Evolutionary conservation across 352 stramenopile genomes (phyloP).

Genomic region (Sclerospora graminicola): DNA sequence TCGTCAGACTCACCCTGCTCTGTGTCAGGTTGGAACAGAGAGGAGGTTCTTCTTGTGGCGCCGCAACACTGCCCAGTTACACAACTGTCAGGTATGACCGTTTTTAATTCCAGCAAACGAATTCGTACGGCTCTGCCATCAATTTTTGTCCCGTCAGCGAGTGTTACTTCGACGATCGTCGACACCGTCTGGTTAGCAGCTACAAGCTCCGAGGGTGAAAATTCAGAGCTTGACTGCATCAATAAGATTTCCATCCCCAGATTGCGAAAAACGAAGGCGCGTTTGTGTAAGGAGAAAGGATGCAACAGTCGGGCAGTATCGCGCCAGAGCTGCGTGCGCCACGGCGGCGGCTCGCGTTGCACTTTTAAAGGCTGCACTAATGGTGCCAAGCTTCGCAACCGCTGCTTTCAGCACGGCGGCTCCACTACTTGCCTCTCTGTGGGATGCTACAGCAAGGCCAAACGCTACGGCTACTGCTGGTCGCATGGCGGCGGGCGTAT

Average conservation of each 20-base stretch:
- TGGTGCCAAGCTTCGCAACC: constrained; percentile 61
- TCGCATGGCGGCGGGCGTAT: constrained; percentile 67
- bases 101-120: constrained; percentile 9
- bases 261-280: constrained; percentile 34
- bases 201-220: constrained; percentile 21
- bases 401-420: constrained; percentile 69
- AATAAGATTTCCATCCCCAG: constrained; percentile 3
- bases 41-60: constrained; percentile 7
- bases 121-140: constrained; percentile 8
- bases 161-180: no score
- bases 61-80: constrained; percentile 1
- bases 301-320: constrained; percentile 57
- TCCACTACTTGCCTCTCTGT: constrained; percentile 57
- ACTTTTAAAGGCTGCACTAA: constrained; percentile 49
- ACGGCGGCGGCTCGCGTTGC: constrained; percentile 49
- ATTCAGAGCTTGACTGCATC: constrained; percentile 22
- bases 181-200: constrained; percentile 7
- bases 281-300: constrained; percentile 48
- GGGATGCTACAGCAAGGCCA: constrained; percentile 59
- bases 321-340: constrained; percentile 42
- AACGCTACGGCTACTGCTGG: constrained; percentile 78
- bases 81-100: not conserved
- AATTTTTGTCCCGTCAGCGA: constrained; percentile 8
- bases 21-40: constrained; percentile 18
- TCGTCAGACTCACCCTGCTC: constrained; percentile 18